phyloP scores from a whole-genome alignment of 345 rosid species.

The Pelargonium nanum region DNA sequence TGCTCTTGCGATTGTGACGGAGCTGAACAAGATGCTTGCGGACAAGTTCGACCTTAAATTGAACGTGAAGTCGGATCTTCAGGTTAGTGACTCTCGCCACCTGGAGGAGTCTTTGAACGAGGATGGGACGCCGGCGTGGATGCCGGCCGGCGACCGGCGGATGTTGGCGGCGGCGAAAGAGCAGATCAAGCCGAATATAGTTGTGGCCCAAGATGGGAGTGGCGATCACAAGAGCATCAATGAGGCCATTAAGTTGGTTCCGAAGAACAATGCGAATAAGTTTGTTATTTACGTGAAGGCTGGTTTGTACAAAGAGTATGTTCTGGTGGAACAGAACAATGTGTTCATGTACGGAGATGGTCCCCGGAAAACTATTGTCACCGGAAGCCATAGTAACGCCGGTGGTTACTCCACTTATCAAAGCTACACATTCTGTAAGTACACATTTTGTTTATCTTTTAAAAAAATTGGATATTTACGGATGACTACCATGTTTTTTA shows the following conservation, averaged over 20 bases:
- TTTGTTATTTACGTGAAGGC: conserved; percentile 42
- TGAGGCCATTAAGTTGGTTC: conserved; percentile 41
- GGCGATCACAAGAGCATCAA: conserved; percentile 47
- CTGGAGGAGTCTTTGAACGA: conserved; percentile 25
- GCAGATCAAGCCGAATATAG: conserved; percentile 2
- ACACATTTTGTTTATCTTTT: background rate
- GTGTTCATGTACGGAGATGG: conserved; percentile 51
- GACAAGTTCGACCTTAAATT: conserved; percentile 19
- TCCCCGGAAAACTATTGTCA: conserved; percentile 29
- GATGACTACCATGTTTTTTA: too few species aligned
- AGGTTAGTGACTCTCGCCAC: too few species aligned
- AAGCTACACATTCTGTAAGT: conserved; percentile 35
- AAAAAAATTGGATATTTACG: background rate
- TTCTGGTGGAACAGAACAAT: conserved; percentile 19
- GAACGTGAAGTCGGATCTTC: conserved; percentile 2
- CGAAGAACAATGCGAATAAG: conserved; percentile 19
- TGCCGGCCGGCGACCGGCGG: conserved; percentile 47
- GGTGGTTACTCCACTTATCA: conserved; percentile 13
- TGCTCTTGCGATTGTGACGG: conserved; percentile 41
- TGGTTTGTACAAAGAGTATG: conserved; percentile 34
- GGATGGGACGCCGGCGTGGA: conserved; percentile 48
- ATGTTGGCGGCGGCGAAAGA: conserved; percentile 29
- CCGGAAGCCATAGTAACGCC: conserved; percentile 24
- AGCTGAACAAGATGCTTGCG: conserved; percentile 25
- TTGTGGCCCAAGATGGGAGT: conserved; percentile 77